Evolutionary conservation across 495 filamentous ascomycete species (phyloP).

Genomic region (Neurospora sp.): DNA sequence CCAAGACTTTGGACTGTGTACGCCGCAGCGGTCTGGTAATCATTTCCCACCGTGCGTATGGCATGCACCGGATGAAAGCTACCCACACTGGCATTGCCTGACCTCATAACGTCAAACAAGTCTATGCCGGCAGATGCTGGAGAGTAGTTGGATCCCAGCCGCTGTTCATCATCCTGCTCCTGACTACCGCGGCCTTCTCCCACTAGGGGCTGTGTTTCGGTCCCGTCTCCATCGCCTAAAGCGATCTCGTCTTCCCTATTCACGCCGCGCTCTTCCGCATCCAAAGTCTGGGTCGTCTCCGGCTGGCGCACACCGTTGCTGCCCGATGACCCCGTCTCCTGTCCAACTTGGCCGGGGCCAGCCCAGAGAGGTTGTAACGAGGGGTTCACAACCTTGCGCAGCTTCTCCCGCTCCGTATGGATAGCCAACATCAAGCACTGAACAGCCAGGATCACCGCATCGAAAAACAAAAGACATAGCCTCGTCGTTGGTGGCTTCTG

Average conservation of each 20-base stretch:
- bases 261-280: conserved; percentile 75
- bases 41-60: conserved; percentile 53
- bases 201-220: conserved; percentile 40
- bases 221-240: conserved; percentile 31
- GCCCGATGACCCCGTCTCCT: background rate
- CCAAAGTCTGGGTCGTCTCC: conserved; percentile 51
- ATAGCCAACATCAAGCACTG: conserved; percentile 70
- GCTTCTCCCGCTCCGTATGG: conserved; percentile 55
- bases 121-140: conserved; percentile 26
- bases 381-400: conserved; percentile 33
- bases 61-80: conserved; percentile 61
- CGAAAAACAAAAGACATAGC: conserved; percentile 51
- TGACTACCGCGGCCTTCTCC: conserved; percentile 9
- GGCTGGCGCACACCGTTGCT: conserved; percentile 8
- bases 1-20: conserved; percentile 41
- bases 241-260: conserved; percentile 34
- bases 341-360: background rate
- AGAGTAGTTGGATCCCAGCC: conserved; percentile 37
- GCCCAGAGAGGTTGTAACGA: conserved; percentile 9
- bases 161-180: conserved; percentile 21
- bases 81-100: conserved; percentile 59
- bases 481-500: conserved; percentile 65
- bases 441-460: conserved; percentile 53
- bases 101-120: conserved; percentile 49
- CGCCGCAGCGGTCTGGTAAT: conserved; percentile 40